Evolutionary conservation across 164 flowering plant genomes (phyloP).

Genomic region (Aristolochia fimbriata): DNA sequence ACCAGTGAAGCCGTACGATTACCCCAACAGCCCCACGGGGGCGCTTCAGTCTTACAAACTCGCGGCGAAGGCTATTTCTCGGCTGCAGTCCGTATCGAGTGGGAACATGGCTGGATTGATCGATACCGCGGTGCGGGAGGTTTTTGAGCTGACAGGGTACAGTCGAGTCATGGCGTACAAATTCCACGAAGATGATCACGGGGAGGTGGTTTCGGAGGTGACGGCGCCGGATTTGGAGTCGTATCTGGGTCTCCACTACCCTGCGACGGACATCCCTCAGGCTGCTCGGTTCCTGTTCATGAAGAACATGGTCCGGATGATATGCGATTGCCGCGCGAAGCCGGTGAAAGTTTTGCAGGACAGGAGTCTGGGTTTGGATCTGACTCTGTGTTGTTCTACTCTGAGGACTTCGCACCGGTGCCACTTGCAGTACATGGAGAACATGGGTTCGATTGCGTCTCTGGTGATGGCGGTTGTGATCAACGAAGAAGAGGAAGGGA

Average conservation of each 20-base stretch:
- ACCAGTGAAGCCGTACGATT: constrained; percentile 41
- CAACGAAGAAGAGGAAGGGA: constrained; percentile 21
- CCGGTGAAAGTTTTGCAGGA: constrained; percentile 41
- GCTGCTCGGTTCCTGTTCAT: constrained; percentile 68
- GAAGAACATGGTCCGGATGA: constrained; percentile 63
- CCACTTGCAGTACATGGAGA: constrained; percentile 58
- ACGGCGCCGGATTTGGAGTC: constrained; percentile 64
- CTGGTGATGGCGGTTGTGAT: constrained; percentile 48
- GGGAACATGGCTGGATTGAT: constrained; percentile 47
- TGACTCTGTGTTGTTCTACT: constrained; percentile 50
- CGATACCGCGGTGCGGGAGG: constrained; percentile 55
- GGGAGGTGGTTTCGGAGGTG: constrained; percentile 62
- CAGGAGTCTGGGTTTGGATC: constrained; percentile 33
- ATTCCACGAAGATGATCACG: constrained; percentile 83
- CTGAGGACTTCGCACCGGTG: constrained; percentile 59
- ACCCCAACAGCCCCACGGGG: constrained; percentile 45
- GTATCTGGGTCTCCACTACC: constrained; percentile 62
- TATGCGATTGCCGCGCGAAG: constrained; percentile 47
- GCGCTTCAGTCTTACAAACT: constrained; percentile 68
- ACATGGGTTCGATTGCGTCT: constrained; percentile 64
- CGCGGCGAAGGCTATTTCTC: constrained; percentile 54
- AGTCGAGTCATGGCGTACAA: constrained; percentile 76
- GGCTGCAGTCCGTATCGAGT: constrained; percentile 60
- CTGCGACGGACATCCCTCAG: constrained; percentile 72
- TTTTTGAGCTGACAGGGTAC: constrained; percentile 62